phyloP scores from a whole-genome alignment of 75 land plant genomes.

The Gnetum montanum region DNA sequence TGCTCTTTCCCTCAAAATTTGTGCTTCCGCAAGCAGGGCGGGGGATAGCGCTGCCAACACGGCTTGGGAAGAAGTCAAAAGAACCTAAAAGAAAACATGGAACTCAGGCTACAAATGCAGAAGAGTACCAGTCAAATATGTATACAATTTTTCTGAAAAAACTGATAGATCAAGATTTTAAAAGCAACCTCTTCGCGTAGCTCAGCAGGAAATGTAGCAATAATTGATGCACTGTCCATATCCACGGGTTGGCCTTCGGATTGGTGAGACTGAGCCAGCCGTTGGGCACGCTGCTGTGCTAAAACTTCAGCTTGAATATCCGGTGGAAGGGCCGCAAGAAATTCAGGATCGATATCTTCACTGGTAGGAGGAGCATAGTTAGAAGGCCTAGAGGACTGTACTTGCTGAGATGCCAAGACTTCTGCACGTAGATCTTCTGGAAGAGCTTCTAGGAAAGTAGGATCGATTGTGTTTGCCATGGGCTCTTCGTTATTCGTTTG shows the following conservation, averaged over 20 bases:
- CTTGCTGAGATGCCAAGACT: conserved; percentile 87
- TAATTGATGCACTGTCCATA: conserved; percentile 98
- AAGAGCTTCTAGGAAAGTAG: conserved; percentile 90
- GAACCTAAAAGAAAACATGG: conserved; percentile 46
- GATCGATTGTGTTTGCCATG: conserved; percentile 67
- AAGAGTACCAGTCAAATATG: no score
- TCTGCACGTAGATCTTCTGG: conserved; percentile 97
- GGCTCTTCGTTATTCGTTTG: conserved; percentile 29
- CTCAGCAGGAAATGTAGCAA: conserved; percentile 96
- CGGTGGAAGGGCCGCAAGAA: conserved; percentile 95
- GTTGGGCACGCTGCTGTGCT: conserved; percentile 87
- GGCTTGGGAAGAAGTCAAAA: conserved; percentile 88
- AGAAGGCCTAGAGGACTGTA: conserved; percentile 41
- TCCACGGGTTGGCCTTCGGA: conserved; percentile 95
- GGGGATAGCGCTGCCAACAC: conserved; percentile 78
- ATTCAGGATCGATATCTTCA: conserved; percentile 97
- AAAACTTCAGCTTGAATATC: conserved; percentile 97
- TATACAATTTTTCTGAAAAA: not conserved
- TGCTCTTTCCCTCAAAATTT: conserved; percentile 84
- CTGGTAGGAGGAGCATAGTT: conserved; percentile 48
- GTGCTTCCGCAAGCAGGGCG: conserved; percentile 90
- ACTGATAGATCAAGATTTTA: no score
- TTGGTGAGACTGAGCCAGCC: conserved; percentile 44
- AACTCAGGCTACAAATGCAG: not conserved
- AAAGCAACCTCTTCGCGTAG: conserved; percentile 83